A percentile compares a stretch with the other conserved stretches of the same genome.
These are phyloP conservation scores for Neoscytalidium dimidiatum DNA, from an alignment of 2,329 filamentous ascomycete genomes.

Conservation along the genomic window DNA sequence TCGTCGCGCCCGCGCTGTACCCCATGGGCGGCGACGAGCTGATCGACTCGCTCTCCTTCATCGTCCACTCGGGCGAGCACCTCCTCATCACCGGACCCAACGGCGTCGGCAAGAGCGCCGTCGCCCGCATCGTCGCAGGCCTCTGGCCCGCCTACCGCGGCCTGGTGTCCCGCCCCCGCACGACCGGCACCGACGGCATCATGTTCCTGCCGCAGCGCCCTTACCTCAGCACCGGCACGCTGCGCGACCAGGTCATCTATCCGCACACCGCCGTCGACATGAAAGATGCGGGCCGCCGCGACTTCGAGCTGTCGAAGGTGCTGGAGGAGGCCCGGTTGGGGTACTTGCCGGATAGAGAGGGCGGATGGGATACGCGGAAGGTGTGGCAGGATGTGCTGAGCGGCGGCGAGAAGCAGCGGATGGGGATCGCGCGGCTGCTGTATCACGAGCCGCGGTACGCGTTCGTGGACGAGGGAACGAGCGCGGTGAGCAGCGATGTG, in stretches of 20 bases:
- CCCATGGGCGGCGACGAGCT: constrained; percentile 91
- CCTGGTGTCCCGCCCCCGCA: constrained; percentile 82
- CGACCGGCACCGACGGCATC: constrained; percentile 81
- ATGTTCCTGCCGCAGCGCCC: constrained; percentile 97
- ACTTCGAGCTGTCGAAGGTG: constrained; percentile 74
- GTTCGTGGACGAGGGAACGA: constrained; percentile 94
- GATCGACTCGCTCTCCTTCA: constrained; percentile 82
- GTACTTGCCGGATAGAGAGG: constrained; percentile 88
- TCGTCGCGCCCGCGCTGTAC: constrained; percentile 86
- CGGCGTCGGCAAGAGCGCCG: constrained; percentile 88
- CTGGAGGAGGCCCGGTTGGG: constrained; percentile 83
- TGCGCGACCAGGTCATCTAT: constrained; percentile 97
- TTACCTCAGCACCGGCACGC: constrained; percentile 86
- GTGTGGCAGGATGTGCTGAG: constrained; percentile 99
- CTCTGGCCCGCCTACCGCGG: constrained; percentile 96
- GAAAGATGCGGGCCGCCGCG: constrained; percentile 75
- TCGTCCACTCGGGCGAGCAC: constrained; percentile 88
- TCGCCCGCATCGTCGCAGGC: constrained; percentile 83
- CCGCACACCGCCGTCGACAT: constrained; percentile 94
- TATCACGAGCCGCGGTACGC: constrained; percentile 96
- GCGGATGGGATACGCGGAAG: constrained; percentile 94
- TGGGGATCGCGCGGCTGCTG: constrained; percentile 84
- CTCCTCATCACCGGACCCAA: constrained; percentile 93
- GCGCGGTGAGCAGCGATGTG: constrained; percentile 90
- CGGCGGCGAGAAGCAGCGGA: constrained; percentile 94